A percentile compares a stretch with the other conserved stretches of the same genome.
Conservation (phyloP, 1,284 basidiomycete species). For the Coniophora puteana region DNA sequence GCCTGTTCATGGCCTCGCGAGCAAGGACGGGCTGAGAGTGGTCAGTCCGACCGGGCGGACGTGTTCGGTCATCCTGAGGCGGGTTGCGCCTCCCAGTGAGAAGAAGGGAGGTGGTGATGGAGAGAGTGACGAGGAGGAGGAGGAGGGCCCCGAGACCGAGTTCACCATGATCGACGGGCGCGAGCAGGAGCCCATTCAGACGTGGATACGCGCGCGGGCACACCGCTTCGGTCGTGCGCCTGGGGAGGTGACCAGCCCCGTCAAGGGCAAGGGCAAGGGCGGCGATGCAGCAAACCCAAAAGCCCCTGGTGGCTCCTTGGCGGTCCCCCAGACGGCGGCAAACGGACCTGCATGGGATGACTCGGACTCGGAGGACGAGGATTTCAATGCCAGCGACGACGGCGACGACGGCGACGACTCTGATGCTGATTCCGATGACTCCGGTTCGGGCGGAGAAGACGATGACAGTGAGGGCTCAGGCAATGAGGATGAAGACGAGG, state of each 20-base stretch:
- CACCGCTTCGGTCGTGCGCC: conserved; percentile 50
- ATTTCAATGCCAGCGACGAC: conserved; percentile 34
- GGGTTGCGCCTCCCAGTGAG: conserved; percentile 13
- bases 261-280: conserved; percentile 7
- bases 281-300: conserved; percentile 8
- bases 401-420: conserved; percentile 9
- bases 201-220: conserved; percentile 57
- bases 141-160: conserved; percentile 51
- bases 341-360: conserved; percentile 37
- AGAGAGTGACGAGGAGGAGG: conserved; percentile 33
- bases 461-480: conserved; percentile 11
- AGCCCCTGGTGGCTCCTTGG: conserved; percentile 10
- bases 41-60: conserved; percentile 64
- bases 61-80: conserved; percentile 55
- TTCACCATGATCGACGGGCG: conserved; percentile 68
- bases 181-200: conserved; percentile 60
- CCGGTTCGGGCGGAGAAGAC: no score
- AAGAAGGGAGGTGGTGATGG: conserved; percentile 24
- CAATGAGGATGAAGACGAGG: conserved; percentile 20
- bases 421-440: conserved; percentile 7
- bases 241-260: not conserved
- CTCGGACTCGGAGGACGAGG: conserved; percentile 52
- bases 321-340: conserved; percentile 23
- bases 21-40: conserved; percentile 54
- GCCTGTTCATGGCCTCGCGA: conserved; percentile 54